Conservation (phyloP, 2,329 filamentous ascomycete species). For the Diaporthe batatas region DNA sequence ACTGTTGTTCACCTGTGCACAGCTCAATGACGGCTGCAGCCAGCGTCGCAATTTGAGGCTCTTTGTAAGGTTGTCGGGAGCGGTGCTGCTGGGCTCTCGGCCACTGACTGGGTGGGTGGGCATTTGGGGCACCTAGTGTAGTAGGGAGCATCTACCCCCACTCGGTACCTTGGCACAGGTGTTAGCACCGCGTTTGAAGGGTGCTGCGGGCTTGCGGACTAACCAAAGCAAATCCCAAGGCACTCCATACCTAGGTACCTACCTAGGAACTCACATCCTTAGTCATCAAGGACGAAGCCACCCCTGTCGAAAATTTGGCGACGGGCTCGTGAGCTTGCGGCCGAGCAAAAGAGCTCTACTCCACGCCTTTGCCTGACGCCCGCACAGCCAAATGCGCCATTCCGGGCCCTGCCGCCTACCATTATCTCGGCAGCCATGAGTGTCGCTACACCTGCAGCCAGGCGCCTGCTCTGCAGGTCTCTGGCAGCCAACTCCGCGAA, state of each 20-base stretch:
- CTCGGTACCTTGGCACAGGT: neutral
- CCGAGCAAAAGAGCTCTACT: conserved; percentile 33
- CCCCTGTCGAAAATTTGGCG: conserved; percentile 42
- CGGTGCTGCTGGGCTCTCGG: too few relatives aligned
- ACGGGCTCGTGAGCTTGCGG: conserved; percentile 38
- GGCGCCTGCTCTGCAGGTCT: conserved; percentile 66
- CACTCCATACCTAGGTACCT: neutral
- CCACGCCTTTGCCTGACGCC: conserved; percentile 24
- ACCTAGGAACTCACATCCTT: too few relatives aligned
- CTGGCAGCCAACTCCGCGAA: conserved; percentile 53
- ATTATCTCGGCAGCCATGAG: conserved; percentile 61
- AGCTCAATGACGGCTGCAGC: neutral
- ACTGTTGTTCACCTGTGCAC: neutral
- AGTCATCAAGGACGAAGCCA: conserved; percentile 32
- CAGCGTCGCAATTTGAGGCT: conserved; percentile 28
- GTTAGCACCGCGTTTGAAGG: neutral
- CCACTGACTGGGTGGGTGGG: too few relatives aligned
- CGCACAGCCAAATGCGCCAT: conserved; percentile 22
- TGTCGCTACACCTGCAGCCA: conserved; percentile 64
- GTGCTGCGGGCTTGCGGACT: neutral
- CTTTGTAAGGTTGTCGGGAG: neutral
- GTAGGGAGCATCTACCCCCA: conserved; percentile 28
- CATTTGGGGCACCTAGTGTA: too few relatives aligned
- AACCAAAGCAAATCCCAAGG: neutral
- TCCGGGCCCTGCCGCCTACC: conserved; percentile 39